Conservation (phyloP, 495 filamentous ascomycete genomes). For the Xylaria sp. region DNA sequence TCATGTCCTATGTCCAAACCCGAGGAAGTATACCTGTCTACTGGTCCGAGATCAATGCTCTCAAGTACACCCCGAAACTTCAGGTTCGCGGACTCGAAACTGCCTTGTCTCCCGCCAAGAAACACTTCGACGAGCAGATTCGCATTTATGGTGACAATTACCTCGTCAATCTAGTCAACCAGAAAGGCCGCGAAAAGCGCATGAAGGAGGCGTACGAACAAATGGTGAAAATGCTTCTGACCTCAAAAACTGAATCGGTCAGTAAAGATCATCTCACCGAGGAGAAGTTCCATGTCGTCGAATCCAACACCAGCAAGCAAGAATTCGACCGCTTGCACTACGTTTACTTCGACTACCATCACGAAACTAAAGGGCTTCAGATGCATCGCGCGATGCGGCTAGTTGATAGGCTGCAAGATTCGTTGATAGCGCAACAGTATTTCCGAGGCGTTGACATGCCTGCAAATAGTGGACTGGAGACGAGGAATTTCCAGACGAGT, state of each 20-base stretch:
- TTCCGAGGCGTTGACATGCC: conserved; percentile 91
- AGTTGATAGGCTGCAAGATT: conserved; percentile 76
- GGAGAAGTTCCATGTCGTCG: conserved; percentile 82
- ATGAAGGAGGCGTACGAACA: conserved; percentile 94
- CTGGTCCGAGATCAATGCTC: conserved; percentile 92
- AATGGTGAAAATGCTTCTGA: conserved; percentile 75
- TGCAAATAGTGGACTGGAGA: conserved; percentile 75
- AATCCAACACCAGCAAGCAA: conserved; percentile 63
- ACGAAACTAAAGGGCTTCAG: conserved; percentile 90
- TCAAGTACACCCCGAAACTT: conserved; percentile 87
- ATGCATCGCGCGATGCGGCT: conserved; percentile 92
- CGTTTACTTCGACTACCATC: conserved; percentile 97
- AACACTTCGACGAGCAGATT: conserved; percentile 93
- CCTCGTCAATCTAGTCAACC: conserved; percentile 95
- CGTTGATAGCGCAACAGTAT: conserved; percentile 78
- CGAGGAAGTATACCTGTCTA: conserved; percentile 92
- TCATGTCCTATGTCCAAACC: conserved; percentile 93
- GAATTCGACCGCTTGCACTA: conserved; percentile 87
- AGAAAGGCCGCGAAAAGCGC: conserved; percentile 83
- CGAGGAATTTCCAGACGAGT: conserved; percentile 77
- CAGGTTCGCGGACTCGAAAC: conserved; percentile 85
- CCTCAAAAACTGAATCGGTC: conserved; percentile 67
- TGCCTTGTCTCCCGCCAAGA: conserved; percentile 77
- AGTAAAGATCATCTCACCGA: conserved; percentile 63
- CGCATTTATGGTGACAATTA: conserved; percentile 93